Conservation (phyloP, 371 early-diverging fungal species). For the Chytridiales sp. region DNA sequence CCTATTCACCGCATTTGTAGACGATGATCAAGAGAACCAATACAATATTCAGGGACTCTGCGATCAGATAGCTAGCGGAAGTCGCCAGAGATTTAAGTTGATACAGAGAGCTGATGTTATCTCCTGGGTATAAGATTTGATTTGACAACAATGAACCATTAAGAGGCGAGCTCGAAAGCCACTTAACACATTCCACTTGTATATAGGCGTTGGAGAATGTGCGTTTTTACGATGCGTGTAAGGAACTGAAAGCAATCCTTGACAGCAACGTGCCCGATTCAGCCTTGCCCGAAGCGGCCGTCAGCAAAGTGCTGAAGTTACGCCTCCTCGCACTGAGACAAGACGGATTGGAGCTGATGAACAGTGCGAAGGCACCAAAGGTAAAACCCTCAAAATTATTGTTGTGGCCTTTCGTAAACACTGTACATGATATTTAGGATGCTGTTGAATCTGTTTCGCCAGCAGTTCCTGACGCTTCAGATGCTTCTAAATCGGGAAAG, state of each 20-base stretch:
- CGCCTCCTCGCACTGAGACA: conserved; percentile 35
- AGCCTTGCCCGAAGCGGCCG: conserved; percentile 30
- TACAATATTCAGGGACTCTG: conserved; percentile 27
- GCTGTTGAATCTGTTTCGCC: conserved; percentile 1
- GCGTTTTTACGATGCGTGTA: conserved; percentile 40
- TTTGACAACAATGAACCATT: neutral
- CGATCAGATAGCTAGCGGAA: conserved; percentile 37
- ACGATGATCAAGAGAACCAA: neutral
- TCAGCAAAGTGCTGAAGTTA: conserved; percentile 38
- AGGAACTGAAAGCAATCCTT: conserved; percentile 40
- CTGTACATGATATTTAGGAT: conserved; percentile 4
- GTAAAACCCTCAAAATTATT: too few species aligned
- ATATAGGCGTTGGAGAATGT: conserved; percentile 37
- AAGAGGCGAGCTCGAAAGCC: neutral
- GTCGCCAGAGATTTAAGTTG: conserved; percentile 36
- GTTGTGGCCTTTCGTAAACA: neutral
- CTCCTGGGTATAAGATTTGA: conserved; percentile 36
- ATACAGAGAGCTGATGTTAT: conserved; percentile 33
- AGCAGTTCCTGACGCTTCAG: conserved; percentile 15
- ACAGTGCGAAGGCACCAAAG: conserved; percentile 23
- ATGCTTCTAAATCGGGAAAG: conserved; percentile 15
- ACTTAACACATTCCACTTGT: neutral
- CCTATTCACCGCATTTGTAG: neutral
- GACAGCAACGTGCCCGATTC: conserved; percentile 31
- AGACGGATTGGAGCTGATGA: conserved; percentile 45